These are phyloP conservation scores for Xylaria longipes DNA, from an alignment of 495 filamentous ascomycete species.

Conservation along the genomic window DNA sequence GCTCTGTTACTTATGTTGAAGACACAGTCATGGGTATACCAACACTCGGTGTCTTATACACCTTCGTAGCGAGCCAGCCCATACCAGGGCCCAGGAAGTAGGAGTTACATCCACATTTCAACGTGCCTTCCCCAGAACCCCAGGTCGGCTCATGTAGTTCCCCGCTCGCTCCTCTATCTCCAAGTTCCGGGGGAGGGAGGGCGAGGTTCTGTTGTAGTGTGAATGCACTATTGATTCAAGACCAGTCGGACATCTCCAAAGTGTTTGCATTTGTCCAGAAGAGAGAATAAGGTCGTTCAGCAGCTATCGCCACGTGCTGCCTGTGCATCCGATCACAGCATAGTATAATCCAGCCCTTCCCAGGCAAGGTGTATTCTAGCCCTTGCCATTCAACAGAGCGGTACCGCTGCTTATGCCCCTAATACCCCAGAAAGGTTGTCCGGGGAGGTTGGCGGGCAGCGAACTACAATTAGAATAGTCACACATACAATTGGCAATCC, in stretches of 20 bases:
- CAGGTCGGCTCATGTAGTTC: neutral
- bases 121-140: constrained; percentile 11
- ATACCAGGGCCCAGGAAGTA: neutral
- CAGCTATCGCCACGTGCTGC: constrained; percentile 8
- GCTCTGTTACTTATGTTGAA: neutral
- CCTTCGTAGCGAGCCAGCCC: neutral
- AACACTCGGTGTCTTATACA: constrained; percentile 4
- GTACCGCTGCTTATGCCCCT: neutral
- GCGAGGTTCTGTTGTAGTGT: neutral
- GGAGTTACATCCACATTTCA: neutral
- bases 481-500: neutral
- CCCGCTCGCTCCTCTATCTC: constrained; percentile 17
- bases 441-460: neutral
- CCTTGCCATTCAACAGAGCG: constrained; percentile 11
- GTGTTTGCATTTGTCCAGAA: constrained; percentile 9
- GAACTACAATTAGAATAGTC: constrained; percentile 12
- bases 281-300: neutral
- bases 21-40: neutral
- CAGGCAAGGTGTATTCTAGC: neutral
- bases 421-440: constrained; percentile 7
- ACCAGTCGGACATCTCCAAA: neutral
- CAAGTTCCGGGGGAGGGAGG: neutral
- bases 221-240: neutral
- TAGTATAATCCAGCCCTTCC: neutral
- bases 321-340: neutral